These are phyloP conservation scores for Oryza punctata DNA, from an alignment of 176 grass and related monocot genomes.

Conservation along the genomic window DNA sequence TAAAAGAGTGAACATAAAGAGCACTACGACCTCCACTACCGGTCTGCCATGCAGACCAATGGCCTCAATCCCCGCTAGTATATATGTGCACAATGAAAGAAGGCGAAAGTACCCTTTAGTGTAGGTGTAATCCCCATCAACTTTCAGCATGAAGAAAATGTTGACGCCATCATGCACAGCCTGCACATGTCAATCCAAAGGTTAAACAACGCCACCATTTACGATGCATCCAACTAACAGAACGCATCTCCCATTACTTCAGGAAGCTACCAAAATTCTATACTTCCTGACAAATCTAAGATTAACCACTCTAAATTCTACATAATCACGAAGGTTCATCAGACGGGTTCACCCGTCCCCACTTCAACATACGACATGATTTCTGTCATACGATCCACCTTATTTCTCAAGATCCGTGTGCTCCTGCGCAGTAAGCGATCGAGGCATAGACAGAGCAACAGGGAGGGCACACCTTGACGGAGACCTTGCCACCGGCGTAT, in stretches of 20 bases:
- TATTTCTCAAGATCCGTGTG: constrained; percentile 11
- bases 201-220: constrained; percentile 43
- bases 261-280: background rate
- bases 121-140: constrained; percentile 87
- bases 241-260: background rate
- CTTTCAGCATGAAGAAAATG: constrained; percentile 88
- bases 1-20: constrained; percentile 12
- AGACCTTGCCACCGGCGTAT: constrained; percentile 71
- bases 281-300: constrained; percentile 18
- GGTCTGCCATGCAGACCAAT: constrained; percentile 1
- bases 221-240: constrained; percentile 11
- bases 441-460: background rate
- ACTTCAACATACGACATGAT: background rate
- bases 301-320: background rate
- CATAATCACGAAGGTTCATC: background rate
- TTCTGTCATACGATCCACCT: constrained; percentile 1
- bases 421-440: background rate
- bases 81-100: constrained; percentile 17
- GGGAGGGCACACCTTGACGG: constrained; percentile 65
- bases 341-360: background rate
- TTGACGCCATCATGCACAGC: constrained; percentile 90
- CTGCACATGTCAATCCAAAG: constrained; percentile 58
- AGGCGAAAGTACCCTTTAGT: constrained; percentile 69
- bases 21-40: constrained; percentile 38
- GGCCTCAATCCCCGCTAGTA: background rate